A percentile compares a stretch with the other conserved stretches of the same genome.
phyloP scores from a whole-genome alignment of 768 basidiomycete genomes.

The Leccinum fibrillosum region DNA sequence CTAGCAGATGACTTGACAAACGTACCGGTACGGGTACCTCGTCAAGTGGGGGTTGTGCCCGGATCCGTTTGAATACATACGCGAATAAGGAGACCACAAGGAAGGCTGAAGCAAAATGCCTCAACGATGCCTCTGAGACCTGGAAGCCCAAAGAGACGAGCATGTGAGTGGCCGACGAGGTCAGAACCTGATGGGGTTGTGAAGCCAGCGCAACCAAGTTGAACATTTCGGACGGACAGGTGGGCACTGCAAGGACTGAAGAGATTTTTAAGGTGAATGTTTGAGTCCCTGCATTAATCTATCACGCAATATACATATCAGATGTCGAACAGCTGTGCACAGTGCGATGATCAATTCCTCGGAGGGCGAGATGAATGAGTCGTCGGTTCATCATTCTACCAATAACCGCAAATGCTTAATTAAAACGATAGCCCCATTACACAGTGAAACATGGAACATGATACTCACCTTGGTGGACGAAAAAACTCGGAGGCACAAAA shows the following conservation, averaged over 20 bases:
- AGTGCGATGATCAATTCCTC: background rate
- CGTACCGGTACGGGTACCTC: background rate
- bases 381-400: background rate
- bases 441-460: background rate
- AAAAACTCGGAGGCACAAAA: too few species aligned
- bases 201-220: background rate
- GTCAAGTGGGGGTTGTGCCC: background rate
- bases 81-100: background rate
- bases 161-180: background rate
- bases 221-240: background rate
- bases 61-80: background rate
- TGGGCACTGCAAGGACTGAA: background rate
- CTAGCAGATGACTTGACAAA: background rate
- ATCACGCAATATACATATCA: background rate
- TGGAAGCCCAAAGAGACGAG: background rate
- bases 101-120: background rate
- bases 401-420: background rate
- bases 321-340: background rate
- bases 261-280: background rate
- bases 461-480: too few species aligned
- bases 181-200: background rate
- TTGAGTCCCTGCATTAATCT: background rate
- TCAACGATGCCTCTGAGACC: background rate
- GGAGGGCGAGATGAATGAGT: background rate
- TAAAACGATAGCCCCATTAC: background rate